Percentiles rank a stretch among this genome's conserved stretches.
phyloP scores from a whole-genome alignment of 352 stramenopile species.

The Pythium biforme region DNA sequence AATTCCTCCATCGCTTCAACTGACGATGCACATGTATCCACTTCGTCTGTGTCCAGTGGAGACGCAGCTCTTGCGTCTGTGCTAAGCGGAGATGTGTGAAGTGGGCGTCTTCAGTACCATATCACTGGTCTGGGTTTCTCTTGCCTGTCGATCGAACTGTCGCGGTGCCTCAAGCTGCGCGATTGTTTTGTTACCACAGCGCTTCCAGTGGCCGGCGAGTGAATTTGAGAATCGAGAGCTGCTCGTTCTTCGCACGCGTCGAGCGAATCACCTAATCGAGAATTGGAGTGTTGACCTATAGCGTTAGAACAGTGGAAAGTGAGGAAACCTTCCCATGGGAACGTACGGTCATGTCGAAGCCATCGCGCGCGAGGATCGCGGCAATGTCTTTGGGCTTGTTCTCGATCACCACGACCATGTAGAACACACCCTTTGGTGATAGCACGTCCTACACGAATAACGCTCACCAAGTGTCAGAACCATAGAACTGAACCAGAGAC shows the following conservation, averaged over 20 bases:
- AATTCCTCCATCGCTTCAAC: too few species aligned
- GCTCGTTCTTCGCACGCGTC: conserved; percentile 69
- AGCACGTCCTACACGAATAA: conserved; percentile 46
- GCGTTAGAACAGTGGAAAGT: not conserved
- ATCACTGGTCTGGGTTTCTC: not conserved
- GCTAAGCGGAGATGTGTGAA: not conserved
- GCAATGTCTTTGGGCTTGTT: conserved; percentile 95
- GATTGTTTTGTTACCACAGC: not conserved
- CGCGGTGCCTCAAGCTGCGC: not conserved
- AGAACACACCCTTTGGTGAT: conserved; percentile 89
- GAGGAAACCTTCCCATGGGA: not conserved
- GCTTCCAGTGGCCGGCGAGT: conserved; percentile 19
- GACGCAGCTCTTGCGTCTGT: not conserved
- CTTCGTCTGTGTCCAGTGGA: not conserved
- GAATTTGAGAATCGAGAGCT: conserved; percentile 78
- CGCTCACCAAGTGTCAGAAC: not conserved
- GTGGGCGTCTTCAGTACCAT: not conserved
- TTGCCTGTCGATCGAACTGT: too few species aligned
- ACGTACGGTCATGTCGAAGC: conserved; percentile 67
- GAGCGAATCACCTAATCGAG: conserved; percentile 53
- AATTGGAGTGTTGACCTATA: not conserved
- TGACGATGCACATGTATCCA: not conserved
- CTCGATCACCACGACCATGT: conserved; percentile 97
- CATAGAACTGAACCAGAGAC: not conserved
- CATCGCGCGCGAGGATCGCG: conserved; percentile 56